These are phyloP conservation scores for Colletotrichum aenigma DNA, from an alignment of 2,329 filamentous ascomycete genomes.

Conservation along the genomic window DNA sequence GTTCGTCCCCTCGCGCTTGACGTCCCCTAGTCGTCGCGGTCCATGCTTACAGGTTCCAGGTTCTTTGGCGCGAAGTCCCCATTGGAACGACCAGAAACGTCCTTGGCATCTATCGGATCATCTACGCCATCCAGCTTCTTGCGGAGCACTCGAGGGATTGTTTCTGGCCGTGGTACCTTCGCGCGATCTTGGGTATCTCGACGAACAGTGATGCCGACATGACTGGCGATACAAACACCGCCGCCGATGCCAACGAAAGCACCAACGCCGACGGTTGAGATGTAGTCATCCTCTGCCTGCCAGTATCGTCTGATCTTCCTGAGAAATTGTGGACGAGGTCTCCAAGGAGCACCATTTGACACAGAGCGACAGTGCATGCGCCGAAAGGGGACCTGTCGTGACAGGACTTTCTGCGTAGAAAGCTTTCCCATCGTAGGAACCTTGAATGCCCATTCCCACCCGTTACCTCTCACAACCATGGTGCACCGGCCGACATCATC, in stretches of 20 bases:
- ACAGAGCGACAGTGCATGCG: background rate
- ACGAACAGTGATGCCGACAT: background rate
- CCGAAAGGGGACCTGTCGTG: too few relatives aligned
- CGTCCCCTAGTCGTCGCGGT: background rate
- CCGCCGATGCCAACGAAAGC: background rate
- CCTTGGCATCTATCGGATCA: background rate
- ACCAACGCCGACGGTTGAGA: background rate
- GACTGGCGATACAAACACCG: background rate
- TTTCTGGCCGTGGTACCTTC: background rate
- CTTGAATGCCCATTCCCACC: too few relatives aligned
- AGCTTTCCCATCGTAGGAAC: too few relatives aligned
- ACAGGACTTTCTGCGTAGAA: too few relatives aligned
- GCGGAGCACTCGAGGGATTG: background rate
- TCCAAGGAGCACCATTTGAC: background rate
- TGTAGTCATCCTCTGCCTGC: background rate
- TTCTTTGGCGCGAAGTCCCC: background rate
- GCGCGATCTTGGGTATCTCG: background rate
- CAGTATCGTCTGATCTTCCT: too few relatives aligned
- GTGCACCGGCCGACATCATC: background rate
- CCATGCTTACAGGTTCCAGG: background rate
- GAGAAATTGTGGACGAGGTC: background rate
- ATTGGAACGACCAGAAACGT: background rate
- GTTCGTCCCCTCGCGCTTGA: background rate
- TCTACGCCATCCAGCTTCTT: background rate
- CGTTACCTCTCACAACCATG: background rate